A percentile compares a stretch with the other conserved stretches of the same genome.
Conservation (phyloP, 2,329 filamentous ascomycete species). For the Botrytis fabae region DNA sequence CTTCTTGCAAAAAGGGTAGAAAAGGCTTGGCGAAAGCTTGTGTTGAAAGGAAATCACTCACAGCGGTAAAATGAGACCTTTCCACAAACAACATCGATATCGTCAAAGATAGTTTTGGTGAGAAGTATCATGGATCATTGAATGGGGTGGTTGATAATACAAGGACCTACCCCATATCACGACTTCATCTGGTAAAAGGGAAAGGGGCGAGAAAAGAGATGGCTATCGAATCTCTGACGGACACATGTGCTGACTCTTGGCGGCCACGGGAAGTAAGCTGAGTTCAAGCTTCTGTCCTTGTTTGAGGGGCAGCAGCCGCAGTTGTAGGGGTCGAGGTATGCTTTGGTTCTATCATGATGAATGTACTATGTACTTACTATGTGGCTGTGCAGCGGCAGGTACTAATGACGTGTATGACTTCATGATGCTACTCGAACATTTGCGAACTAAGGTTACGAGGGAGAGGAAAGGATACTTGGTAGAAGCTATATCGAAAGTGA, state of each 20-base stretch:
- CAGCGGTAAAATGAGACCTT: not conserved
- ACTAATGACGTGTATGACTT: not conserved
- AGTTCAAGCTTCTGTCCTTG: not conserved
- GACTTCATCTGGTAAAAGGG: not conserved
- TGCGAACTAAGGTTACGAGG: not conserved
- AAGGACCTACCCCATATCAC: not conserved
- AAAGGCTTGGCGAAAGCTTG: slow-evolving; percentile 11
- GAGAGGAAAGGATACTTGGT: not conserved
- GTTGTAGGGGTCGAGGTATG: not conserved
- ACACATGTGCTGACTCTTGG: not conserved
- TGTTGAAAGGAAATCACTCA: not conserved
- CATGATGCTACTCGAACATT: not conserved
- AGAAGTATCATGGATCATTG: not conserved
- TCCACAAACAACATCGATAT: not conserved
- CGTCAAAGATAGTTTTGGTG: not conserved
- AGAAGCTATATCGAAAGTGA: not conserved
- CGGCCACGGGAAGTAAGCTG: not conserved
- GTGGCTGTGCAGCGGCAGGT: not conserved
- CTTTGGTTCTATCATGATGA: not conserved
- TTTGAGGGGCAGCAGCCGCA: not conserved
- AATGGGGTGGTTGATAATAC: not conserved
- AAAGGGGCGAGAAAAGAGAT: not conserved
- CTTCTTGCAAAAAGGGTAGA: not conserved
- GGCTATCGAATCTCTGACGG: not conserved
- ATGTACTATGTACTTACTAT: not conserved